Evolutionary conservation across 805 yeast species (phyloP).

Genomic region (Zygoascus bituminiphila): DNA sequence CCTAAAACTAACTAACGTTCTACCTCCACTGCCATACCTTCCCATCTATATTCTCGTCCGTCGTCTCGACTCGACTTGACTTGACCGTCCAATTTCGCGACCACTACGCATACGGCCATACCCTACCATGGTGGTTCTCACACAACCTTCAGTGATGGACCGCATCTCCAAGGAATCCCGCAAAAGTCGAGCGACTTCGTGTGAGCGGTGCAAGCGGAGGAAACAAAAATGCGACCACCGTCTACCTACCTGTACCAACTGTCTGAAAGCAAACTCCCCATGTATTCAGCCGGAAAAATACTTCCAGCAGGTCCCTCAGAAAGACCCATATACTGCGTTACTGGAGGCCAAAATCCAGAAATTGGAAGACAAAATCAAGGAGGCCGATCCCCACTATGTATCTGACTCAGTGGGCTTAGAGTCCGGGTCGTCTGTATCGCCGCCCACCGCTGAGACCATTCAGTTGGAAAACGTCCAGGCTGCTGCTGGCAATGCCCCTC

Average conservation of each 20-base stretch:
- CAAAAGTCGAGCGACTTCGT: conserved; percentile 19
- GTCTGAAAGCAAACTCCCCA: conserved; percentile 52
- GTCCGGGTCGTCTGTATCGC: conserved; percentile 26
- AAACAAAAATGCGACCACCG: conserved; percentile 47
- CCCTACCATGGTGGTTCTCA: background rate
- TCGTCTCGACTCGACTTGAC: too few species aligned
- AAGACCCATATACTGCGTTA: conserved; percentile 50
- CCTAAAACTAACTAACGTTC: too few species aligned
- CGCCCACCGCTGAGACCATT: conserved; percentile 1
- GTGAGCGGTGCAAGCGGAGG: conserved; percentile 15
- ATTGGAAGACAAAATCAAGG: conserved; percentile 35
- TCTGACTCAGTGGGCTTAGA: background rate
- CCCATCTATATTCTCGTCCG: too few species aligned
- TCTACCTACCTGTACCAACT: conserved; percentile 55
- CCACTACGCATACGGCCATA: background rate
- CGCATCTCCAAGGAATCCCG: background rate
- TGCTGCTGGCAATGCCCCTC: conserved; percentile 17
- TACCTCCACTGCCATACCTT: too few species aligned
- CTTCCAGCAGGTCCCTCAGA: conserved; percentile 36
- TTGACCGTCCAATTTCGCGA: too few species aligned
- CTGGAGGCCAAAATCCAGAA: conserved; percentile 47
- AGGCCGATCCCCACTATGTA: background rate
- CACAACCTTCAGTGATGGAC: background rate
- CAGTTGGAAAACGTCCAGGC: conserved; percentile 13
- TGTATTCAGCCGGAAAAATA: conserved; percentile 61